Evolutionary conservation across 345 rosid genomes (phyloP).

Genomic region (Trapa incisa): DNA sequence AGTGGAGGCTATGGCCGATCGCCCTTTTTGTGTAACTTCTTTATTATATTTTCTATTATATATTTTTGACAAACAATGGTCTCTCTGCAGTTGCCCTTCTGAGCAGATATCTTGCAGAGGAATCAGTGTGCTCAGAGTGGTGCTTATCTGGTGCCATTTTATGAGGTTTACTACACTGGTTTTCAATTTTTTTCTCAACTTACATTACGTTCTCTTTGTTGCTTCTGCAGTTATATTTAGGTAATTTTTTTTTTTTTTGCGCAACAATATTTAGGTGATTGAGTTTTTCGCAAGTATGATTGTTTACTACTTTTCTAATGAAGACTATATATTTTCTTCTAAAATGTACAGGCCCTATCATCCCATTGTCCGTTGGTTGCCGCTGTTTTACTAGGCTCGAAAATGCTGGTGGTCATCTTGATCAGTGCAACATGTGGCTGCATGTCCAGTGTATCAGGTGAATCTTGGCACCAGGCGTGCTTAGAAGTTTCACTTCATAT

Average conservation of each 20-base stretch:
- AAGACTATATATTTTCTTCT: neutral
- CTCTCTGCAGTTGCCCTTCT: neutral
- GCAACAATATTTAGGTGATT: neutral
- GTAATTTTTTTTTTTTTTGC: no score
- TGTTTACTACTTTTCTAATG: neutral
- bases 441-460: conserved; percentile 63
- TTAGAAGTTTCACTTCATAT: conserved; percentile 69
- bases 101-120: neutral
- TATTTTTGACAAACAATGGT: neutral
- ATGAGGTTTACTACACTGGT: conserved; percentile 75
- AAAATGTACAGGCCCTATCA: conserved; percentile 45
- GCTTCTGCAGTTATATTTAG: neutral
- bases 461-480: conserved; percentile 89
- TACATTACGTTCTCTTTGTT: neutral
- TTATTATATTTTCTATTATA: neutral
- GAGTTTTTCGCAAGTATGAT: neutral
- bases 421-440: conserved; percentile 66
- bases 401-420: conserved; percentile 55
- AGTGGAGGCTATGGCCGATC: no score
- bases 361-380: conserved; percentile 64
- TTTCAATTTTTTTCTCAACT: neutral
- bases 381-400: conserved; percentile 69
- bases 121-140: conserved; percentile 19
- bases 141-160: conserved; percentile 69
- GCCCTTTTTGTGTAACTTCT: conserved; percentile 15